Evolutionary conservation across 164 flowering plant genomes (phyloP).

Genomic region (Vitis cinerea): DNA sequence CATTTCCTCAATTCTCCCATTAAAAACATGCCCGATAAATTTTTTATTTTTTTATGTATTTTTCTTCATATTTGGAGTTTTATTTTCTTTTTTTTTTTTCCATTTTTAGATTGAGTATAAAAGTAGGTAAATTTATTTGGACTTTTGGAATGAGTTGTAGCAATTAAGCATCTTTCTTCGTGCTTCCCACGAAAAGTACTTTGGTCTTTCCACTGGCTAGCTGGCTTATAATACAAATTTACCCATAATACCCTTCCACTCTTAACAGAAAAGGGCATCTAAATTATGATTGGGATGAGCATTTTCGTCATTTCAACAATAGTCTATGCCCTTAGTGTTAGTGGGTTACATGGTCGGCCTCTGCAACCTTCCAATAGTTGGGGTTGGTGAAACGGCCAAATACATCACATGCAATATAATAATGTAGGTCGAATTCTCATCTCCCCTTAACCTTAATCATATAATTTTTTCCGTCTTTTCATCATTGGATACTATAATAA

Average conservation of each 20-base stretch:
- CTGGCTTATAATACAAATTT: not conserved
- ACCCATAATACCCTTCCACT: not conserved
- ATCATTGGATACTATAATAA: no score
- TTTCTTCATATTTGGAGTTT: no score
- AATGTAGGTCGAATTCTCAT: not conserved
- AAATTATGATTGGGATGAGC: not conserved
- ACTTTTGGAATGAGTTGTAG: not conserved
- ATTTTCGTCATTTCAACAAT: not conserved
- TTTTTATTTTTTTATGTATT: no score
- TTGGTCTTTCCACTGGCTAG: constrained; percentile 3
- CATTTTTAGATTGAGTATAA: no score
- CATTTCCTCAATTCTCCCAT: no score
- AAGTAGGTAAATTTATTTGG: not conserved
- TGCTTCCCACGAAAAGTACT: constrained; percentile 9
- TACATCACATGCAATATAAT: not conserved
- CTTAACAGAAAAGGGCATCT: no score
- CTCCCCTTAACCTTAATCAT: no score
- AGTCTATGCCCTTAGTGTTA: not conserved
- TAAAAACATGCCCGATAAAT: no score
- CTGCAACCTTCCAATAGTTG: not conserved
- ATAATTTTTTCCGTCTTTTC: no score
- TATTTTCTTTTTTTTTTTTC: no score
- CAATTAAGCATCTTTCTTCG: constrained; percentile 4
- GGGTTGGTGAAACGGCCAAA: not conserved
- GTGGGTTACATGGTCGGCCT: not conserved